Base-by-base conservation (phyloP, 768 basidiomycete species). In the Botryobasidium botryosum region DNA sequence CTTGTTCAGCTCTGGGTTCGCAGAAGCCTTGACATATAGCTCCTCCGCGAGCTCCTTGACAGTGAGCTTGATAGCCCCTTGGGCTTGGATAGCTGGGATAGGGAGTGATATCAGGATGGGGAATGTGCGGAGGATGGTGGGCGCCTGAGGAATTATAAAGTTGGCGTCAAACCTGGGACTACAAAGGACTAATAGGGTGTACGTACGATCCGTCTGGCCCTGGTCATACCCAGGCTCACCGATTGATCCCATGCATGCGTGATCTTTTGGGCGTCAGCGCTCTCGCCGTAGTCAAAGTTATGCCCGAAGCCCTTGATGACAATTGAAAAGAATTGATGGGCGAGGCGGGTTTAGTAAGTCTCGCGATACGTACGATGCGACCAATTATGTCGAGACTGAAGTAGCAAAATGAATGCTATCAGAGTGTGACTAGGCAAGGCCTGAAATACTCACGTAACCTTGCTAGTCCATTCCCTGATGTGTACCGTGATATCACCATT, bases 271-370 rank as follows among this genome's bases (percentile, higher is more conserved):
- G 61, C 60, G 23, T 60, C 62, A 5, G 51, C 50, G 40, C 52
- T 55, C 44, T 55, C 46, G 20, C 61, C 62, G 13, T 54, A 51
- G 31, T 55, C 49, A 52, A 68, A 67, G 51, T 65, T 60, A 53
- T 67, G 62, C n/a, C 61, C 63, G 37, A 67, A 66, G 1, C 46
- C 66, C 37, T 39, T 10, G 12, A n/a, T n/a, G n/a, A n/a, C n/a
- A n/a, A n/a, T n/a, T n/a, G n/a, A n/a, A n/a, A n/a, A n/a, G n/a
- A n/a, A n/a, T n/a, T n/a, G n/a, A n/a, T n/a, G n/a, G n/a, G n/a
- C n/a, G n/a, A n/a, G n/a, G n/a, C n/a, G n/a, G n/a, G n/a, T 43
- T 8, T 8, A 33, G n/a, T 10, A 15, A 8, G 10, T 35, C 15
- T 15, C 10, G 8, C 10, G 2, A 12, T n/a, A 43, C 41, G 8